A percentile compares a stretch with the other conserved stretches of the same genome.
phyloP scores from a whole-genome alignment of 306 rosid genomes.

The Cicer cuneatum region DNA sequence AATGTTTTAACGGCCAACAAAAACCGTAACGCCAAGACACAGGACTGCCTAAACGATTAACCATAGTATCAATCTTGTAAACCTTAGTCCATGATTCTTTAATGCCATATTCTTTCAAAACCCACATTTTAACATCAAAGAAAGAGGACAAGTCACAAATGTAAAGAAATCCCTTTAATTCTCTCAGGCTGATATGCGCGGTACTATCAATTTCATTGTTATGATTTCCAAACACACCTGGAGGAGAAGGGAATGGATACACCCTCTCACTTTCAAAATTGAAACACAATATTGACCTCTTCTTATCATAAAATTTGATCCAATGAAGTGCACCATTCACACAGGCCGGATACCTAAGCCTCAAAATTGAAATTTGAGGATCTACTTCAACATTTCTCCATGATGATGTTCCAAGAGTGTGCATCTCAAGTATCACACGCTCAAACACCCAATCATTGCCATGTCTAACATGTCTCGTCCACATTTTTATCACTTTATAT shows the following conservation, averaged over 20 bases:
- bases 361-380: neutral
- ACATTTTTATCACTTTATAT: neutral
- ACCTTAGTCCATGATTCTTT: neutral
- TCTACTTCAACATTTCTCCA: conserved; percentile 11
- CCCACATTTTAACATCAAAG: neutral
- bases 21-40: neutral
- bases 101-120: conserved; percentile 4
- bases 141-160: neutral
- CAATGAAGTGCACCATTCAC: conserved; percentile 5
- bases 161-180: neutral
- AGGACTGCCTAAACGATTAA: too few species aligned
- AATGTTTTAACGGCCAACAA: neutral
- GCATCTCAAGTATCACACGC: neutral
- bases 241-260: conserved; percentile 22
- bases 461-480: neutral
- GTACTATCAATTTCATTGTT: neutral
- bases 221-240: neutral
- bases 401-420: neutral
- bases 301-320: neutral
- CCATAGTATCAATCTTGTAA: neutral
- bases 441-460: neutral
- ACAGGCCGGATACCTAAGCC: neutral
- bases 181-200: neutral
- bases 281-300: neutral
- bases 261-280: conserved; percentile 29